Conservation (phyloP, 106 monocot genomes). For the Acorus calamus region DNA sequence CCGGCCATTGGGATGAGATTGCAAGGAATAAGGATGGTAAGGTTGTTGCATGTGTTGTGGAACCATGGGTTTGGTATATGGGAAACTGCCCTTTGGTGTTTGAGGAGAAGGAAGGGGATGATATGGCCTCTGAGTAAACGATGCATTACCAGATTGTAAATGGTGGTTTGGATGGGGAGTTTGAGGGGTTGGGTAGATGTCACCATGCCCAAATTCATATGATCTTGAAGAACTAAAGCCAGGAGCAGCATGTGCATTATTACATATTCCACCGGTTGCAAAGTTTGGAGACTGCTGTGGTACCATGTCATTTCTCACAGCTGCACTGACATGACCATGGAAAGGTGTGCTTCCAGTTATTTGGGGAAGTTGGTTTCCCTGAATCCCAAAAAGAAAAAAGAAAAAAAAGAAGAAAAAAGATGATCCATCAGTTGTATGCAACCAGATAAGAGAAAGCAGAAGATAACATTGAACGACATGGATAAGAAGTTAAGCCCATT, state of each 20-base stretch:
- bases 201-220: conserved; percentile 60
- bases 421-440: no score
- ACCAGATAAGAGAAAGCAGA: no score
- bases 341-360: conserved; percentile 28
- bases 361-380: conserved; percentile 30
- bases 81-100: conserved; percentile 19
- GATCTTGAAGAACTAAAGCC: conserved; percentile 24
- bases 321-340: conserved; percentile 15
- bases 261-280: conserved; percentile 30
- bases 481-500: background rate
- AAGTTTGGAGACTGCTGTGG: conserved; percentile 44
- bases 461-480: background rate
- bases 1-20: conserved; percentile 33
- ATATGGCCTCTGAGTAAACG: conserved; percentile 40
- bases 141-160: conserved; percentile 42
- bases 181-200: conserved; percentile 37
- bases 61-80: conserved; percentile 30
- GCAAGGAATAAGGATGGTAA: conserved; percentile 31
- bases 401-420: no score
- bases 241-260: conserved; percentile 18
- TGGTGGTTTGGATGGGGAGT: conserved; percentile 37
- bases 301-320: conserved; percentile 28
- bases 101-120: background rate
- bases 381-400: conserved; percentile 10
- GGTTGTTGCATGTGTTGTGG: conserved; percentile 39